Base-by-base conservation (phyloP, 148 eudicot species). In the Rhododendron griersonianum region DNA sequence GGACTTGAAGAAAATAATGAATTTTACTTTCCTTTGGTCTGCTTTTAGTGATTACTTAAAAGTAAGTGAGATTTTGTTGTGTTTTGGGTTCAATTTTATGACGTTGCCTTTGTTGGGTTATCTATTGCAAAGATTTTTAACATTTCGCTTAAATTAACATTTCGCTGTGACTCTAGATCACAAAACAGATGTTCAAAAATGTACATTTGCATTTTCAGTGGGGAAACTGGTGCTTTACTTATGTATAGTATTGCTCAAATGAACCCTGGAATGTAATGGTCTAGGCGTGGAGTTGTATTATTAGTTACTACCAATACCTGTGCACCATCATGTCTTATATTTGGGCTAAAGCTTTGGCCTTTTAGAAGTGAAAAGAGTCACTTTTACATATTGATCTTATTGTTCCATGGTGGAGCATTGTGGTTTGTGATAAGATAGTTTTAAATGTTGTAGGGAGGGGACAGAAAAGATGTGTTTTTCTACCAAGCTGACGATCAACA, bases 401-500 rank as follows among this genome's bases (percentile, higher is more conserved):
- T 47, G 41, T 37, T n/a, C 33, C 53, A 37, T 86, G 57, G 41
- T 37, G 41, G 5, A 61, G 79, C 23, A 39, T 39, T 75, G 79
- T 39, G 45, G 25, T 75, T 39, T 75, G 13, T 75, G 47, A 75
- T 75, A 18, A 41, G 15, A 41, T n/a, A 61, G 35, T 37, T 61
- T 41, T 7, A 23, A 96, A 83, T 88, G 86, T 83, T 87, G 87
- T 91, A 98, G 99, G 99, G 99, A 86, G 99, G 99, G 85, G 99
- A 98, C 87, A 91, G 99, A 69, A 98, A 98, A 87, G 99, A 95
- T 88, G 99, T 98, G 30, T 98, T 98, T 84, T 98, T 98, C 92
- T 98, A 98, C 92, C 99, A 98, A 93, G 98, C 98, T 78, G 98
- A 96, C 88, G 98, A 96, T 86, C 98, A 96, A 79, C 98, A 96